phyloP scores from a whole-genome alignment of 345 rosid genomes.

The Citrus hindsii region DNA sequence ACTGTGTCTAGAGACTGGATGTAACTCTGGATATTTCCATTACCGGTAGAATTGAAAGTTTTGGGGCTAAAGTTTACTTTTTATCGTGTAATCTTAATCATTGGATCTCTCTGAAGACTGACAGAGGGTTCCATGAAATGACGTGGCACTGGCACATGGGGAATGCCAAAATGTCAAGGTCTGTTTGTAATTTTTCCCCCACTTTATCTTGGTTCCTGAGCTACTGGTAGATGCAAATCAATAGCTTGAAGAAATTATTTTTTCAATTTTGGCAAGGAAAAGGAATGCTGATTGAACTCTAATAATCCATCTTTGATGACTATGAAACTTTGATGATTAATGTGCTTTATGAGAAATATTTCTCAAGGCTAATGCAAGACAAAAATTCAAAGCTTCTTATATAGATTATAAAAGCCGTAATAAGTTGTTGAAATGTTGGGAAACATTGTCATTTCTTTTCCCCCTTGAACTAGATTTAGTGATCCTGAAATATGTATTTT shows the following conservation, averaged over 20 bases:
- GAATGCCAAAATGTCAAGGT: background rate
- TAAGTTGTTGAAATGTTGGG: background rate
- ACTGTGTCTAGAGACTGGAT: background rate
- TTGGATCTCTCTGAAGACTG: background rate
- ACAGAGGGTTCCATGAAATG: background rate
- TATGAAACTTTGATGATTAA: background rate
- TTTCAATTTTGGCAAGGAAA: background rate
- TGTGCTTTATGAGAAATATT: background rate
- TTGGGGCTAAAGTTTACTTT: background rate
- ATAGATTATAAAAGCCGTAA: background rate
- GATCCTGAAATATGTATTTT: background rate
- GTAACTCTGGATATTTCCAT: too few species aligned
- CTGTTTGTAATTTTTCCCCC: background rate
- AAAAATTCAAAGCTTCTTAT: background rate
- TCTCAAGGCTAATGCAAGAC: background rate
- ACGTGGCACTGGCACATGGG: background rate
- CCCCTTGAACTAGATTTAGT: background rate
- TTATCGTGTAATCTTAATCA: background rate
- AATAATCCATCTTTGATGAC: background rate
- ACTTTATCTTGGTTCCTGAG: background rate
- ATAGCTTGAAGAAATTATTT: background rate
- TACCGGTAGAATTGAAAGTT: background rate
- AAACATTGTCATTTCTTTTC: background rate
- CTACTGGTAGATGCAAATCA: too few species aligned
- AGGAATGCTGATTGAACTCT: too few species aligned